phyloP scores from a whole-genome alignment of 225 moss, liverwort and hornwort genomes.

The Neckera pumila region DNA sequence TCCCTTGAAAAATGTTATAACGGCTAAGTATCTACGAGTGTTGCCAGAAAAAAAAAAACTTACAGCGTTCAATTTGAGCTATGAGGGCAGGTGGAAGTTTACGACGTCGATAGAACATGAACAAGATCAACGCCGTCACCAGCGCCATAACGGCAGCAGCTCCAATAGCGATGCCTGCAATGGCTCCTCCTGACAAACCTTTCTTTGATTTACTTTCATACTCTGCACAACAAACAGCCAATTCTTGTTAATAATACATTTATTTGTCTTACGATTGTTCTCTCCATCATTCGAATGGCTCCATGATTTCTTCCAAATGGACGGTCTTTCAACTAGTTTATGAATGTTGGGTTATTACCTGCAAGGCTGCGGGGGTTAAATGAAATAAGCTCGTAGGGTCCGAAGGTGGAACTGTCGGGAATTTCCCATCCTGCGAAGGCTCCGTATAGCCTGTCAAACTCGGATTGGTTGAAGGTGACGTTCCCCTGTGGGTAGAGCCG shows the following conservation, averaged over 20 bases:
- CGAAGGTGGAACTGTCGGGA: conserved; percentile 29
- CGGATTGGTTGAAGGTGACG: conserved; percentile 29
- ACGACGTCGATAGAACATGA: conserved; percentile 18
- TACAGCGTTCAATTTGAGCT: conserved; percentile 34
- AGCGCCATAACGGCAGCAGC: background rate
- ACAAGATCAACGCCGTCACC: conserved; percentile 6
- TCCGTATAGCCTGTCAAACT: conserved; percentile 28
- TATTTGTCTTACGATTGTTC: background rate
- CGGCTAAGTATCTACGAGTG: background rate
- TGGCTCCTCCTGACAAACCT: conserved; percentile 18
- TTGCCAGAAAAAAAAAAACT: background rate
- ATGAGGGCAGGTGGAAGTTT: conserved; percentile 26
- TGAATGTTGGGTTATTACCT: background rate
- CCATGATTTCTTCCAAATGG: background rate
- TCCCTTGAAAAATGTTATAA: background rate
- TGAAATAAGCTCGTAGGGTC: conserved; percentile 63
- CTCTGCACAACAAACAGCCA: background rate
- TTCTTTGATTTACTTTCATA: background rate
- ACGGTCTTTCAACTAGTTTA: background rate
- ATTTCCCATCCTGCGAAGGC: conserved; percentile 34
- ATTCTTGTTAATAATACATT: background rate
- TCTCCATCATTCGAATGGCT: background rate
- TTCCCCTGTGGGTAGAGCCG: conserved; percentile 24
- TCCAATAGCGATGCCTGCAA: conserved; percentile 37
- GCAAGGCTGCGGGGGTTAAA: conserved; percentile 6